Evolutionary conservation across 345 rosid species (phyloP).

Genomic region (Eucalyptus marginata): DNA sequence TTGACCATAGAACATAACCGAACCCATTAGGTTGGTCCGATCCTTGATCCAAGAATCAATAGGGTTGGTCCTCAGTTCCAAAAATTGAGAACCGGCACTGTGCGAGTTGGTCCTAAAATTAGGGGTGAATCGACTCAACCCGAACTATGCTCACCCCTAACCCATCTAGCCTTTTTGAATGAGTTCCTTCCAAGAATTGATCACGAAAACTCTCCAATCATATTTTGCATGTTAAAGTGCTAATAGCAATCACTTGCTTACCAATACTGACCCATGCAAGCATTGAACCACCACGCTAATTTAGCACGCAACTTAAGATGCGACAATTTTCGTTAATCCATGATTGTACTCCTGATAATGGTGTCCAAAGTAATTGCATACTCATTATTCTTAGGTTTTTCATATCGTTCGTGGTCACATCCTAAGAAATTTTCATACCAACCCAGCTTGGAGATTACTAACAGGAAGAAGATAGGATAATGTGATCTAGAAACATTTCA

Average conservation of each 20-base stretch:
- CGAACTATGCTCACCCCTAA: fast-evolving
- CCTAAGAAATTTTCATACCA: background rate
- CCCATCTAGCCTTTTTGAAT: background rate
- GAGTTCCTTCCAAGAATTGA: background rate
- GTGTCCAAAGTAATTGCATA: background rate
- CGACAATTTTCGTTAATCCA: background rate
- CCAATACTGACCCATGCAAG: background rate
- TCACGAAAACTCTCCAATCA: background rate
- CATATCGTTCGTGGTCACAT: background rate
- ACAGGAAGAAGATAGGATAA: background rate
- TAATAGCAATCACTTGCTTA: background rate
- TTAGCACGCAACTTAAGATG: background rate
- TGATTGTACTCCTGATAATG: background rate
- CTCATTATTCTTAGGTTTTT: background rate
- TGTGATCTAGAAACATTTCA: background rate
- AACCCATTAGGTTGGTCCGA: too few species aligned
- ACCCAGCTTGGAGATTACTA: background rate
- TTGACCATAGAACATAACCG: fast-evolving
- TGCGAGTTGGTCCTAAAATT: too few species aligned
- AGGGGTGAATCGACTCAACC: too few species aligned
- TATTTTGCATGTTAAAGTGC: background rate
- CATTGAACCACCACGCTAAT: background rate
- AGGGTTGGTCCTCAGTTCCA: too few species aligned
- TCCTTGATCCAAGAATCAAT: too few species aligned
- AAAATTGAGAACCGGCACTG: fast-evolving